These are phyloP conservation scores for Panaeolus cyanescens DNA, from an alignment of 768 basidiomycete species.

Conservation along the genomic window DNA sequence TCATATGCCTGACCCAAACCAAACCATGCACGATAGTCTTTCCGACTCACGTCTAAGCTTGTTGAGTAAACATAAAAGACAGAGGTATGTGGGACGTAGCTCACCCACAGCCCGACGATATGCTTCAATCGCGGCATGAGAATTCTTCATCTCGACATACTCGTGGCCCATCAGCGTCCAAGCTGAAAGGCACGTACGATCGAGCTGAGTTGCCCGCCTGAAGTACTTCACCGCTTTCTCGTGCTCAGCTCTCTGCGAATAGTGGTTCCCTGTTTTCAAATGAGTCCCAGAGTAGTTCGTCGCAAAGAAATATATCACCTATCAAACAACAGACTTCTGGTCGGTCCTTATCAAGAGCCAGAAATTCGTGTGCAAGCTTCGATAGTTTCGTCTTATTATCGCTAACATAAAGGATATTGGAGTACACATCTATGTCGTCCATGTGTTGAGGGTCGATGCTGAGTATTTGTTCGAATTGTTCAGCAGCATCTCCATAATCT, in stretches of 20 bases:
- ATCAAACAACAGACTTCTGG: conserved; percentile 97
- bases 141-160: conserved; percentile 98
- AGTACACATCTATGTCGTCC: conserved; percentile 95
- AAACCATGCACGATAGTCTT: conserved; percentile 98
- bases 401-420: conserved; percentile 96
- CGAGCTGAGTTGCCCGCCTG: conserved; percentile 90
- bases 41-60: conserved; percentile 83
- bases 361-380: conserved; percentile 88
- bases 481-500: conserved; percentile 90
- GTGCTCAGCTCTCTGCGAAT: conserved; percentile 90
- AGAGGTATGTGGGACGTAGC: conserved; percentile 21
- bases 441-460: conserved; percentile 82
- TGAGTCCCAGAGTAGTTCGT: not conserved
- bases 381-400: conserved; percentile 88
- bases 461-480: conserved; percentile 83
- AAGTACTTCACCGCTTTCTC: conserved; percentile 97
- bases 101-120: conserved; percentile 93
- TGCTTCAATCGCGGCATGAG: conserved; percentile 97
- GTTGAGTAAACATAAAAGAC: conserved; percentile 3
- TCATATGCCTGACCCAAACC: conserved; percentile 98
- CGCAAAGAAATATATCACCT: conserved; percentile 52
- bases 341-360: conserved; percentile 86
- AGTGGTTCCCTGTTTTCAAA: conserved; percentile 82
- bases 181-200: conserved; percentile 92
- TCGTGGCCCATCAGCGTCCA: conserved; percentile 99